Conservation (phyloP, 1,139 yeast species). For the Kodamaea sp. region DNA sequence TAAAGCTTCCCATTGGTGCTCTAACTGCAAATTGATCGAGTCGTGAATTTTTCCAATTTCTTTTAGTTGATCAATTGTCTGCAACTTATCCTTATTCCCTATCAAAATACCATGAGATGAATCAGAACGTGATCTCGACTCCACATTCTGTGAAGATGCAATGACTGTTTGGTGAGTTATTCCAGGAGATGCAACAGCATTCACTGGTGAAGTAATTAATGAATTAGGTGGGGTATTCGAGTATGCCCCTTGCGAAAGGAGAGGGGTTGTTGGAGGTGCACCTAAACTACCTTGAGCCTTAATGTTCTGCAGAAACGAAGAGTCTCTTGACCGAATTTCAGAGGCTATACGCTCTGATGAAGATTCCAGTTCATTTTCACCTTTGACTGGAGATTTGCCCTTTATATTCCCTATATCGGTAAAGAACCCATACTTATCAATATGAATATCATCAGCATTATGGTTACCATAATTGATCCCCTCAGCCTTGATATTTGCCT, state of each 20-base stretch:
- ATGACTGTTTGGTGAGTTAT: conserved; percentile 7
- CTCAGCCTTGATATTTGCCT: conserved; percentile 15
- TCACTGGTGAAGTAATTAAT: background rate
- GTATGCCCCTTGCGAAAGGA: background rate
- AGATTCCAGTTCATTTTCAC: too few species aligned
- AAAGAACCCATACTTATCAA: conserved; percentile 56
- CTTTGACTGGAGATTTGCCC: too few species aligned
- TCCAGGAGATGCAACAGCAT: background rate
- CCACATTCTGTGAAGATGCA: background rate
- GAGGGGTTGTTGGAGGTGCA: background rate
- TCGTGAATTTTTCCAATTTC: conserved; percentile 39
- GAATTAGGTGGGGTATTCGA: background rate
- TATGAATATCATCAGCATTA: conserved; percentile 20
- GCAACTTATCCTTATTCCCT: conserved; percentile 15
- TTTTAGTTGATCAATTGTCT: conserved; percentile 28
- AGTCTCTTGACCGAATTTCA: background rate
- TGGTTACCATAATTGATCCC: conserved; percentile 12
- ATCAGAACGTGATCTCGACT: conserved; percentile 3
- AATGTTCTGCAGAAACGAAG: background rate
- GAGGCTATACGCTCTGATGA: background rate
- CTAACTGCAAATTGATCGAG: conserved; percentile 27
- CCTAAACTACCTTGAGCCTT: background rate
- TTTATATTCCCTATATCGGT: conserved; percentile 18
- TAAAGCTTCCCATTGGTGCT: conserved; percentile 38
- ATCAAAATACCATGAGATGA: conserved; percentile 14